Base-by-base conservation (phyloP, 2,329 filamentous ascomycete species). In the Nannizziopsis barbatae region DNA sequence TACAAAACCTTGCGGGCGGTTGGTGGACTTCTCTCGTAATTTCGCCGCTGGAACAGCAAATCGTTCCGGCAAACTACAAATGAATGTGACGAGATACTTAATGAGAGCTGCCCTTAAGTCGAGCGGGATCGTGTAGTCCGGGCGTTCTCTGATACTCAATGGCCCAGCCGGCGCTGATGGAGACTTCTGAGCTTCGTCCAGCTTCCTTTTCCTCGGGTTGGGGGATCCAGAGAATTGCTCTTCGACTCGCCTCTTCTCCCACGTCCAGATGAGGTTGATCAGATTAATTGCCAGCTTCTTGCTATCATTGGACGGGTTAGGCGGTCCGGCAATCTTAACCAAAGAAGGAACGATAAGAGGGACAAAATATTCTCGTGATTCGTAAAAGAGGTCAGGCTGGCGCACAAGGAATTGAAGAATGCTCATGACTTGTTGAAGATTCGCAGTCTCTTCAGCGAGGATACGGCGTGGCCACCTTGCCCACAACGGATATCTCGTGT, bases 321-420 rank as follows among this genome's bases (percentile, higher is more conserved):
- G 83, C 20, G 66, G 65, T 17, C 78, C 76, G 0, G 89, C 88
- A 47, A 98, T 86, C 66, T 96, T 96, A 45, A 85, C 77, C 32
- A 98, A 72, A 3, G 87, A 90, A 1, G 82, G 83, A 49, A 98
- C 89, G 62, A 98, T 93, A 54, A 92, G 77, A 49, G 84, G 79
- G 3, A 88, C 81, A 55, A 96, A 93, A 60, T 90, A 89, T 55
- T 98, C 92, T 47, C 92, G 77, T 1, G 87, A 88, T 54, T 96
- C 90, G 57, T 93, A 98, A 69, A 98, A 98, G 3, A 98, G 72
- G 59, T 92, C 83, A 0, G 89, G 84, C 62, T 98, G 90, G 49
- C 86, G 80, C 32, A 95, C 90, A 31, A 98, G 74, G 68, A 98
- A 98, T 60, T 95, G 85, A 71, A 95, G 96, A 58, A 98, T 96